phyloP scores from a whole-genome alignment of 1,284 basidiomycete species.

The Pascua sp. region DNA sequence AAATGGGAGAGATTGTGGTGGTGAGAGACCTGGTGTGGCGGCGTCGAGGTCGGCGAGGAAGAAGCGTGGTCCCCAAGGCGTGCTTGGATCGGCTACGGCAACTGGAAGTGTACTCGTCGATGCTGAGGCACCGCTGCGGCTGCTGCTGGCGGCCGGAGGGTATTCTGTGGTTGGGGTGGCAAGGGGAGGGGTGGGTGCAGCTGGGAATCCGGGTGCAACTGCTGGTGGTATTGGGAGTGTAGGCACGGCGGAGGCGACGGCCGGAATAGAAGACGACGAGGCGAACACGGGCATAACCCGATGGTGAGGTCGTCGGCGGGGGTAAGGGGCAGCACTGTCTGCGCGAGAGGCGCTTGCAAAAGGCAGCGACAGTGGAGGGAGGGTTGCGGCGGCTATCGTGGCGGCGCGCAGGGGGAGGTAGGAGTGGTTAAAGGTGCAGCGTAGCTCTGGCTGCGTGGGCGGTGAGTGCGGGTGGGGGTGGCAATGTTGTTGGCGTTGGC shows the following conservation, averaged over 20 bases:
- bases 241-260: not conserved
- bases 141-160: not conserved
- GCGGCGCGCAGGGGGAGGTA: too few species aligned
- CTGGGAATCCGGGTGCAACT: not conserved
- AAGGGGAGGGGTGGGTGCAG: not conserved
- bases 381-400: too few species aligned
- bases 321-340: too few species aligned
- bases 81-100: not conserved
- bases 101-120: not conserved
- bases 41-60: slow-evolving; percentile 12
- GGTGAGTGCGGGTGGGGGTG: too few species aligned
- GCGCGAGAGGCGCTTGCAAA: too few species aligned
- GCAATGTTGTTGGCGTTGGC: too few species aligned
- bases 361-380: too few species aligned
- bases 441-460: too few species aligned
- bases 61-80: slow-evolving; percentile 8
- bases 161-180: not conserved
- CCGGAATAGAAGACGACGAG: too few species aligned
- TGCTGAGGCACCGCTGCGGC: not conserved
- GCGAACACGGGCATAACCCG: too few species aligned
- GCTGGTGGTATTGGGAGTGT: not conserved
- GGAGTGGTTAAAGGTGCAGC: too few species aligned
- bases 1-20: not conserved
- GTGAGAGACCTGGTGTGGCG: slow-evolving; percentile 1
- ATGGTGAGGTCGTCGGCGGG: too few species aligned